Conservation (phyloP, 768 basidiomycete species). For the Cystobasidium tubakii region DNA sequence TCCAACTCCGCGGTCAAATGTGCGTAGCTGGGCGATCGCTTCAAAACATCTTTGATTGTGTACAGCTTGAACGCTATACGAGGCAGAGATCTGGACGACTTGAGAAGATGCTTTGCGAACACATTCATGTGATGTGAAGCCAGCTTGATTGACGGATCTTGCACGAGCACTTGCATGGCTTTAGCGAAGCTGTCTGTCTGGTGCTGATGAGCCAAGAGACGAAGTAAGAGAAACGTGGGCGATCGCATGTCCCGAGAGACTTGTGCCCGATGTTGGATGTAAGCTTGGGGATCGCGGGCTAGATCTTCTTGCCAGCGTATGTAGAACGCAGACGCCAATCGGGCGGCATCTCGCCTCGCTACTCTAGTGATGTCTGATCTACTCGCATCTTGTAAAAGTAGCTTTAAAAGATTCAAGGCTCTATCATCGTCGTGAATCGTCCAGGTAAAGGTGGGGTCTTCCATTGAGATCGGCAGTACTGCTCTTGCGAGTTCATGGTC, state of each 20-base stretch:
- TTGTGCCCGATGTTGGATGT: background rate
- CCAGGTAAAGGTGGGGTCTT: background rate
- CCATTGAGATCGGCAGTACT: background rate
- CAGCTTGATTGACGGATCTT: background rate
- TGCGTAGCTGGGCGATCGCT: background rate
- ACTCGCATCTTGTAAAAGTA: background rate
- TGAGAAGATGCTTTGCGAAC: background rate
- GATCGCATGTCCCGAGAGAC: background rate
- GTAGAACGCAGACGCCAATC: background rate
- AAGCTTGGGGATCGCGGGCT: background rate
- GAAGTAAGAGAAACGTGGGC: background rate
- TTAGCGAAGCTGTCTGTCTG: background rate
- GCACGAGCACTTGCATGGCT: background rate
- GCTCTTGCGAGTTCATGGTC: background rate
- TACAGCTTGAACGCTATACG: background rate
- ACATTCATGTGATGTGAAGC: background rate
- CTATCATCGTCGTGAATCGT: background rate
- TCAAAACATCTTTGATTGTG: background rate
- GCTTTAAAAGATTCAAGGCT: background rate
- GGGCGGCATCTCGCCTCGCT: background rate
- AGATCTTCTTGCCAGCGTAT: background rate
- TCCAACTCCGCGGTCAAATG: background rate
- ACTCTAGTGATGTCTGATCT: background rate
- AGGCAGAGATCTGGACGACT: background rate
- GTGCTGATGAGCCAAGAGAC: background rate